Evolutionary conservation across 257 asterid genomes (phyloP).

Genomic region (Primulina eburnea): DNA sequence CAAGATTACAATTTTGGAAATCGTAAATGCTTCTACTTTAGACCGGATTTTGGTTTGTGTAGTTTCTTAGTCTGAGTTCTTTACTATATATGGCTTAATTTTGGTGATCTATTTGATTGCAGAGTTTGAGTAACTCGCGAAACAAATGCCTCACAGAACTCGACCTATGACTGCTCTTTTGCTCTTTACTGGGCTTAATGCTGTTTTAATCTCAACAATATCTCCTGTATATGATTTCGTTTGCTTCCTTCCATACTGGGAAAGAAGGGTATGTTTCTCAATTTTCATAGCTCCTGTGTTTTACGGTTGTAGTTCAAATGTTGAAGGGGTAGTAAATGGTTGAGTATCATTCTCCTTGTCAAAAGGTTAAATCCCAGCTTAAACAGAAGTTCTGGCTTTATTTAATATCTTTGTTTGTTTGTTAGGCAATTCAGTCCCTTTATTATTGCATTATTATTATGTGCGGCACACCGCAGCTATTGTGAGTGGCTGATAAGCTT

Average conservation of each 20-base stretch:
- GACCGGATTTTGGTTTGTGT: not conserved
- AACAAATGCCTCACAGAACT: slow-evolving; percentile 80
- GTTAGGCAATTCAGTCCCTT: not conserved
- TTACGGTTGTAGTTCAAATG: slow-evolving; percentile 13
- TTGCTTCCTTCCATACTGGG: slow-evolving; percentile 89
- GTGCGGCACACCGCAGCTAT: not conserved
- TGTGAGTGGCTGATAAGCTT: not conserved
- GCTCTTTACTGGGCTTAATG: slow-evolving; percentile 80
- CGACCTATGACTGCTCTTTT: slow-evolving; percentile 82
- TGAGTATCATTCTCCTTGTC: not conserved
- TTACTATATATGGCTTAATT: not conserved
- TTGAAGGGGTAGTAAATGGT: slow-evolving; percentile 1
- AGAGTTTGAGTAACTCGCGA: slow-evolving; percentile 14
- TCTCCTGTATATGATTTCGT: slow-evolving; percentile 82
- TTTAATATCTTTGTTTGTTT: not conserved
- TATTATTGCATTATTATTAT: not conserved
- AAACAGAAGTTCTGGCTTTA: not conserved
- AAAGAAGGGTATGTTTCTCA: slow-evolving; percentile 56
- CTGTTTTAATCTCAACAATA: slow-evolving; percentile 63
- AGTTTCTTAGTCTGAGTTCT: not conserved
- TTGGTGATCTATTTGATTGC: slow-evolving; percentile 21
- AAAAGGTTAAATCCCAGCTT: not conserved
- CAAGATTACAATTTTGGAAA: not conserved
- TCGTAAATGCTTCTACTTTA: not conserved
- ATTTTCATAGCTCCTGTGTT: not conserved